A percentile compares a stretch with the other conserved stretches of the same genome.
Conservation (phyloP, 176 grass and related monocot species). For the Oryza glaberrima region DNA sequence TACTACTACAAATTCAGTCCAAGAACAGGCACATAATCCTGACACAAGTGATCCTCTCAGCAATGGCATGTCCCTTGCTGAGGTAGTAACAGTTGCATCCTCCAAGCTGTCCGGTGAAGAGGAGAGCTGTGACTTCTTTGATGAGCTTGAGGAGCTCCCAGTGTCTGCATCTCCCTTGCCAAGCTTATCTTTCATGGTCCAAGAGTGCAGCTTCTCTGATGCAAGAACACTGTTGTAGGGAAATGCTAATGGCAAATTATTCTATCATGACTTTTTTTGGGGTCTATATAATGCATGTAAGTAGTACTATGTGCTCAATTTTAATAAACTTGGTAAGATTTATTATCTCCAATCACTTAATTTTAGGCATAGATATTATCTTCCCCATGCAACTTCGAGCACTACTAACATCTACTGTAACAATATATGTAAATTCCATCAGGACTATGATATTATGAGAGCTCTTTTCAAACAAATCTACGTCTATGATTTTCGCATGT, state of each 20-base stretch:
- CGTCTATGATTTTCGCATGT: neutral
- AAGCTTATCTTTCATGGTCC: conserved; percentile 15
- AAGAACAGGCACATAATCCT: neutral
- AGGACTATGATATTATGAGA: neutral
- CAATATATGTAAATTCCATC: neutral
- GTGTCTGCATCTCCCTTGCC: conserved; percentile 13
- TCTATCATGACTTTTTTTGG: neutral
- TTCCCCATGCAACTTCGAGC: neutral
- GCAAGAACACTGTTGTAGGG: neutral
- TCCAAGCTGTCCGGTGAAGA: neutral
- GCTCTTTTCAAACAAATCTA: neutral
- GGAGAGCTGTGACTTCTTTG: conserved; percentile 30
- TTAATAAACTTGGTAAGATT: neutral
- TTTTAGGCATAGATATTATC: neutral
- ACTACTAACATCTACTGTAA: neutral
- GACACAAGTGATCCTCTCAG: neutral
- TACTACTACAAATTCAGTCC: neutral
- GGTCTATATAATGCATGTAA: neutral
- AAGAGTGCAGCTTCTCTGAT: conserved; percentile 33
- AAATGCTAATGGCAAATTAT: neutral
- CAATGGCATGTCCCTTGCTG: neutral
- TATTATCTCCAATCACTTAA: neutral
- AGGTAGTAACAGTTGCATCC: neutral
- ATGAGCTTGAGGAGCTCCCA: conserved; percentile 43
- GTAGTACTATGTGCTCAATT: too few relatives aligned